phyloP scores from a whole-genome alignment of 306 rosid species.

The Rubus idaeus region DNA sequence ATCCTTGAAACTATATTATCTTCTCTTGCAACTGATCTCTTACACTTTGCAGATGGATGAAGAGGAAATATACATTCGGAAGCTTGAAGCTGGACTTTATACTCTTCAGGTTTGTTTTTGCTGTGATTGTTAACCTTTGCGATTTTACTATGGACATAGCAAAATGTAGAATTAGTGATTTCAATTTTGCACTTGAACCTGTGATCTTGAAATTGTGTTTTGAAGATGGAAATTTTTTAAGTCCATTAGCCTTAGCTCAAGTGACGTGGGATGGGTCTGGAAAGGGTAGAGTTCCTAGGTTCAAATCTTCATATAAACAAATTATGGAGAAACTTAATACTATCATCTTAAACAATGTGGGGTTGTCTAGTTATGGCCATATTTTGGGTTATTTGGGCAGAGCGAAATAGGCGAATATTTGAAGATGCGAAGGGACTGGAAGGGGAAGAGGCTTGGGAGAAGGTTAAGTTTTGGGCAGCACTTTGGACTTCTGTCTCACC shows the following conservation, averaged over 20 bases:
- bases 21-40: slow-evolving; percentile 3
- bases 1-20: slow-evolving; percentile 7
- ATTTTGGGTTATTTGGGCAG: too few species aligned
- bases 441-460: too few species aligned
- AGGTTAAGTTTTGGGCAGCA: too few species aligned
- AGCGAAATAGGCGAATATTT: too few species aligned
- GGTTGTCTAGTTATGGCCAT: too few species aligned
- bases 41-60: slow-evolving; percentile 73
- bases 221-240: neutral
- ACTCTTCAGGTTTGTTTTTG: slow-evolving; percentile 74
- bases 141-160: neutral
- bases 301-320: neutral
- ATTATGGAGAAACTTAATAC: neutral
- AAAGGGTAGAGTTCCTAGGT: neutral
- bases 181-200: neutral
- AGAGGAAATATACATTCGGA: slow-evolving; percentile 89
- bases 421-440: too few species aligned
- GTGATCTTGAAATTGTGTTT: neutral
- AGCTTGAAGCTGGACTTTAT: slow-evolving; percentile 92
- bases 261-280: neutral
- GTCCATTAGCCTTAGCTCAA: neutral
- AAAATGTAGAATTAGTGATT: neutral
- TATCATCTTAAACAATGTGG: neutral
- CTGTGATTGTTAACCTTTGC: neutral
- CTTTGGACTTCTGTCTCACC: too few species aligned